Base-by-base conservation (phyloP, 768 basidiomycete genomes). In the Lactifluus subvellereus region DNA sequence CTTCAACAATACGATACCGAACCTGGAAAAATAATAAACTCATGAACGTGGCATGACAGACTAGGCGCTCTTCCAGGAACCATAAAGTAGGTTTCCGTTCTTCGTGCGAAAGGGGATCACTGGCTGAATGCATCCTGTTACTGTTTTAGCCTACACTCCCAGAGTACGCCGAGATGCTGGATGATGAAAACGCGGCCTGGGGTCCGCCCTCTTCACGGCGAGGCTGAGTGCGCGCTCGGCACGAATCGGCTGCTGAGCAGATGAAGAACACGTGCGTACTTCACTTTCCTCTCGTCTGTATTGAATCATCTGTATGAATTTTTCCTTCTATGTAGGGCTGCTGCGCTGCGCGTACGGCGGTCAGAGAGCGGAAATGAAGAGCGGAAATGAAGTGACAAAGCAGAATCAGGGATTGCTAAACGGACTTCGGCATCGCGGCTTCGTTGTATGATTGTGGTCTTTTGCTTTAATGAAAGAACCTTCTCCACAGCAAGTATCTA, bases 111-210 rank as follows among this genome's bases (percentile, higher is more conserved):
- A 18, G 20, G 4, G 1, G 32, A 49, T 4, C 16, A 11, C 33
- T n/a, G 9, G 33, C 43, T 38, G 33, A 60, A 27, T 6, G 1
- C 3, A 37, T n/a, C 27, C 4, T 30, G 33, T 2, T 16, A 13
- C 11, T n/a, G 3, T 7, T 20, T 2, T 18, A 61, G 63, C 10
- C 59, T 20, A 14, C 11, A 22, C 32, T 32, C 20, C 47, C 47
- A 16, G 59, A 33, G 14, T 60, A 10, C 33, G 73, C 72, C 18
- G 69, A 73, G 56, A 72, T 71, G 68, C 64, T 74, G 18, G 73
- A 74, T 14, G 72, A 72, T 38, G 73, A 74, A 16, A 72, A 74
- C 54, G 53, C 67, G 60, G 67, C 73, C 4, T 74, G 73, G 73
- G 72, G 71, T 30, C 69, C 67, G 18, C 67, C 71, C 32, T 10